Evolutionary conservation across 164 flowering plant genomes (phyloP).

Genomic region (Malania oleifera): DNA sequence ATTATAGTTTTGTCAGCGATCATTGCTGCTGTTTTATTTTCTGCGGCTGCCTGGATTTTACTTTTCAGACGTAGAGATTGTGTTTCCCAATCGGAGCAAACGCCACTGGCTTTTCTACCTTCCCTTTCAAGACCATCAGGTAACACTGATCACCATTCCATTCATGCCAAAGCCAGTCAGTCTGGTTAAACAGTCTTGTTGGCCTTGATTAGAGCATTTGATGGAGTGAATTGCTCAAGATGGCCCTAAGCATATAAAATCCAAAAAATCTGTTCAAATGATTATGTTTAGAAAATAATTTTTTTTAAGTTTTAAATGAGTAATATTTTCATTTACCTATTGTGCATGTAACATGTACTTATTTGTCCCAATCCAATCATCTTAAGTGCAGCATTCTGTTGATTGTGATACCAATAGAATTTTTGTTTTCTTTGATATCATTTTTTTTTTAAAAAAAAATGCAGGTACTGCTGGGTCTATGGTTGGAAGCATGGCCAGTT

Average conservation of each 20-base stretch:
- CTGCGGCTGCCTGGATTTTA: constrained; percentile 43
- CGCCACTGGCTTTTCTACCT: constrained; percentile 25
- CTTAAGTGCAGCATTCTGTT: too few relatives aligned
- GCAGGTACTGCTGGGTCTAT: constrained; percentile 51
- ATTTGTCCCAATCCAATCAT: too few relatives aligned
- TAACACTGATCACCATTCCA: constrained; percentile 13
- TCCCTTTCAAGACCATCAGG: constrained; percentile 50
- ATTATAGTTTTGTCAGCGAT: constrained; percentile 57
- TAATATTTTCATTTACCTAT: background rate
- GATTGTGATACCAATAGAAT: too few relatives aligned
- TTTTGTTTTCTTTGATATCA: background rate
- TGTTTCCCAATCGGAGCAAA: constrained; percentile 16
- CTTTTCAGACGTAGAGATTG: constrained; percentile 28
- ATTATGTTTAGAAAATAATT: too few relatives aligned
- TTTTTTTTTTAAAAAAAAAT: background rate
- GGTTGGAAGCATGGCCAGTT: constrained; percentile 53
- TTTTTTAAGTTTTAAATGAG: background rate
- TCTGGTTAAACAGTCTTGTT: background rate
- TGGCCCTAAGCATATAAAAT: background rate
- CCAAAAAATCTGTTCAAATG: too few relatives aligned
- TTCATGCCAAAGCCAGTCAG: background rate
- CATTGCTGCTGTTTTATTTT: constrained; percentile 41
- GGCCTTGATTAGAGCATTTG: background rate
- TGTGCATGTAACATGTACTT: too few relatives aligned
- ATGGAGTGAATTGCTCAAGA: background rate